A percentile compares a stretch with the other conserved stretches of the same genome.
Evolutionary conservation across 2,329 filamentous ascomycete species (phyloP).

Genomic region (Pyrenophora teres): DNA sequence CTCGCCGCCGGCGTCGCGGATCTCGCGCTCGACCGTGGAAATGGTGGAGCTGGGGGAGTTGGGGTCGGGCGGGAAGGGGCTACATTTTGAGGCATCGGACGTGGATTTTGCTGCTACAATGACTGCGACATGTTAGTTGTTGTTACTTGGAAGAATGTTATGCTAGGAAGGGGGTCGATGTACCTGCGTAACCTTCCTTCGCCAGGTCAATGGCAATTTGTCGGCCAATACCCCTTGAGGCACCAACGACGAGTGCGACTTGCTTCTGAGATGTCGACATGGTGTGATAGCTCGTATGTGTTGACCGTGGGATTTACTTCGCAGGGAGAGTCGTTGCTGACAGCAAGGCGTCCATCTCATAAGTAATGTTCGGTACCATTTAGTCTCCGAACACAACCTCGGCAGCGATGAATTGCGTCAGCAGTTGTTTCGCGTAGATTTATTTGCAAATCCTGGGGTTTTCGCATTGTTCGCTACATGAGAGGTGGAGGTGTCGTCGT

Average conservation of each 20-base stretch:
- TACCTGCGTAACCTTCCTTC: slow-evolving; percentile 71
- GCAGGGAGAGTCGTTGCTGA: neutral
- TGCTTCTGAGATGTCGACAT: slow-evolving; percentile 40
- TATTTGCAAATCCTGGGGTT: slow-evolving; percentile 1
- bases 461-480: slow-evolving; percentile 1
- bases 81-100: slow-evolving; percentile 62
- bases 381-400: slow-evolving; percentile 1
- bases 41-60: slow-evolving; percentile 78
- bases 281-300: neutral
- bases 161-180: neutral
- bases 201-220: slow-evolving; percentile 81
- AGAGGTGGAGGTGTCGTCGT: slow-evolving; percentile 3
- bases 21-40: slow-evolving; percentile 78
- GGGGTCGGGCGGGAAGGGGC: slow-evolving; percentile 73
- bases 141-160: slow-evolving; percentile 3
- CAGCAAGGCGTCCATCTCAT: neutral
- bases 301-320: neutral
- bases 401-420: neutral
- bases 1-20: slow-evolving; percentile 65
- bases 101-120: slow-evolving; percentile 78
- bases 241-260: slow-evolving; percentile 75
- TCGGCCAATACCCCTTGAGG: slow-evolving; percentile 78
- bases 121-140: slow-evolving; percentile 54
- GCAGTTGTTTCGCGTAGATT: no score
- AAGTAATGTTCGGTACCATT: neutral